A percentile compares a stretch with the other conserved stretches of the same genome.
Conservation (phyloP, 345 rosid genomes). For the Conringia planisiliqua region DNA sequence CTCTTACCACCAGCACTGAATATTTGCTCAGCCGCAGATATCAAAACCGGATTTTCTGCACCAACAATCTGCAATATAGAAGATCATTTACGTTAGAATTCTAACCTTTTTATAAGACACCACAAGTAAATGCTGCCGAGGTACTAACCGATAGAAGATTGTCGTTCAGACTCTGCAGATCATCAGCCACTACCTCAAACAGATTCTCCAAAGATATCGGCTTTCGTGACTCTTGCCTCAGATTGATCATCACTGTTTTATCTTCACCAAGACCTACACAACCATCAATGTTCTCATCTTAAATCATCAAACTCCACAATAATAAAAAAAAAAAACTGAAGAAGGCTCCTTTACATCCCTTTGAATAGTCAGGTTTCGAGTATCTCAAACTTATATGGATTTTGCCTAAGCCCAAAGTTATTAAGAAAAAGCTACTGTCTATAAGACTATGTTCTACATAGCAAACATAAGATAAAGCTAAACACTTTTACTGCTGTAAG, state of each 20-base stretch:
- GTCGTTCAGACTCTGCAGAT: constrained; percentile 71
- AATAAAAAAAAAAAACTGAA: not conserved
- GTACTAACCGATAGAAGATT: constrained; percentile 85
- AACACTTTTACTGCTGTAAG: not conserved
- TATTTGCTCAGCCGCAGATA: constrained; percentile 96
- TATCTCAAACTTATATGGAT: not conserved
- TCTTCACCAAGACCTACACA: constrained; percentile 46
- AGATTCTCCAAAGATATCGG: constrained; percentile 53
- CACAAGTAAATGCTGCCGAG: not conserved
- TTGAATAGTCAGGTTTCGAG: not conserved
- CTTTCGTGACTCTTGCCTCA: constrained; percentile 49
- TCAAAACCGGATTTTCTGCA: constrained; percentile 89
- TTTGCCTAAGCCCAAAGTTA: constrained; percentile 1
- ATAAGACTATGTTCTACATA: not conserved
- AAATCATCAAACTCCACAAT: not conserved
- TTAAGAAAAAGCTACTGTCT: not conserved
- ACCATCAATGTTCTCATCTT: constrained; percentile 17
- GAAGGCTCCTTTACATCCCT: not conserved
- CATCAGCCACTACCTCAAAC: constrained; percentile 84
- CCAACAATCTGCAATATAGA: constrained; percentile 75
- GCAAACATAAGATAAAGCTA: not conserved
- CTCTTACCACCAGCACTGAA: constrained; percentile 99
- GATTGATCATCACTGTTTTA: constrained; percentile 45
- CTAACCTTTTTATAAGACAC: not conserved
- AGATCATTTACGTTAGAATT: constrained; percentile 21